Base-by-base conservation (phyloP, 2,329 filamentous ascomycete genomes). In the Graphilbum fragrans region DNA sequence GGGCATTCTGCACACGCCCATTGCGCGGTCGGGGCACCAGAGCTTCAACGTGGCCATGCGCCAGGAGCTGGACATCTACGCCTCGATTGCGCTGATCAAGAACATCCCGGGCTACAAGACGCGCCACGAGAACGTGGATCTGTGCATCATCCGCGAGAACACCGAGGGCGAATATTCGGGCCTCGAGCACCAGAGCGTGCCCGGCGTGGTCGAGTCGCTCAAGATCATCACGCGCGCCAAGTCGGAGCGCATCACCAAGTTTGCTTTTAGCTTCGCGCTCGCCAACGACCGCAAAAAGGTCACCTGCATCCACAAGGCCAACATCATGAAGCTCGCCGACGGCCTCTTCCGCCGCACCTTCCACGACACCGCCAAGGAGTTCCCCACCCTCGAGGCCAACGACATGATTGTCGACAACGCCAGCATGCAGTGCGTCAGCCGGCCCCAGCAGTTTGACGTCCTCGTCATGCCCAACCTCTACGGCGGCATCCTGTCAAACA, bases 351-450 rank as follows among this genome's bases (percentile, higher is more conserved):
- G 92, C 64, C 90, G 81, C 70, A 96, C 92, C 53, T 93, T 96
- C 76, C 86, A 94, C 72, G 75, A 80, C 58, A 80, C 92, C 53
- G 85, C 87, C 52, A 84, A 93, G 72, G 86, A 94, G 64, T 98
- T 92, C 72, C 90, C 92, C 46, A 93, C 86, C 49, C 75, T 98
- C 55, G 85, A 95, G 73, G 82, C 82, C 61, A 93, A 93, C 73
- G 92, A 98, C 70, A 95, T 98, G 90, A 98, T 98, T 65, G 92
- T 98, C 66, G 92, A 98, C 72, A 98, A 98, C 67, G 92, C 92
- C 58, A 94, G 86, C 59, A 98, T 98, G 92, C 92, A 98, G 74
- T 93, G 87, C 61, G 92, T 98, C 54, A 88, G 86, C 53, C 77
- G 79, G 52, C 92, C 92, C 48, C 92, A 96, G 70, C 92, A 98